Evolutionary conservation across 192 early-diverging fungal species (phyloP).

Genomic region (Physocladia obscura): DNA sequence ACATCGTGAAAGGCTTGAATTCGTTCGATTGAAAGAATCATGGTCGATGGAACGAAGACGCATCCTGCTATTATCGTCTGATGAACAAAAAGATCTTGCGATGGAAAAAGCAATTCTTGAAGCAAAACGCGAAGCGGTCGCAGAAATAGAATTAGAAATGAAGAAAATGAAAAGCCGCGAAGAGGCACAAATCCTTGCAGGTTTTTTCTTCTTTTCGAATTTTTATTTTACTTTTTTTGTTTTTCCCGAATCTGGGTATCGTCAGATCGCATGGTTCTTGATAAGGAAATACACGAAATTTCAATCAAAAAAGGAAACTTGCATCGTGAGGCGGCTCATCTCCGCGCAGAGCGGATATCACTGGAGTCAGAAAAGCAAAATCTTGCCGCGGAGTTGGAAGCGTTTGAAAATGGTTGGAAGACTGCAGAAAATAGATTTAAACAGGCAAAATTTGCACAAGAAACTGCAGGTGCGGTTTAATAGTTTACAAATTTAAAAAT

Average conservation of each 20-base stretch:
- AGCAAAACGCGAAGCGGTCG: conserved; percentile 21
- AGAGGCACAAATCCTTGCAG: conserved; percentile 22
- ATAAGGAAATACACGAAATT: conserved; percentile 13
- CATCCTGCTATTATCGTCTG: neutral
- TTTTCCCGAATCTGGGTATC: too few relatives aligned
- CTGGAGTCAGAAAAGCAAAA: conserved; percentile 8
- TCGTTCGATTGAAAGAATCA: conserved; percentile 9
- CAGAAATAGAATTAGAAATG: conserved; percentile 20
- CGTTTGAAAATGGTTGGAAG: conserved; percentile 27
- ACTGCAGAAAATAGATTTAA: conserved; percentile 2
- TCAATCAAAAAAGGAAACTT: conserved; percentile 10
- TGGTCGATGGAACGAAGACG: conserved; percentile 23
- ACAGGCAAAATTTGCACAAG: neutral
- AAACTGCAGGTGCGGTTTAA: conserved; percentile 3
- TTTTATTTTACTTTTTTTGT: neutral
- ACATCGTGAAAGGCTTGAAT: conserved; percentile 28
- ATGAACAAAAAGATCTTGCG: conserved; percentile 18
- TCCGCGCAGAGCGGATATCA: conserved; percentile 7
- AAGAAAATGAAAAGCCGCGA: neutral
- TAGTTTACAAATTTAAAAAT: neutral
- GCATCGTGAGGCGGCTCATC: conserved; percentile 13
- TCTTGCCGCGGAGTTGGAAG: conserved; percentile 15
- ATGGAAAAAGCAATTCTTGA: conserved; percentile 31
- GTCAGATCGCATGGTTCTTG: conserved; percentile 14
- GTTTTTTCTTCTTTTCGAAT: neutral